Conservation (phyloP, 169 alveolate species). For the Plasmodium chabaudi region DNA sequence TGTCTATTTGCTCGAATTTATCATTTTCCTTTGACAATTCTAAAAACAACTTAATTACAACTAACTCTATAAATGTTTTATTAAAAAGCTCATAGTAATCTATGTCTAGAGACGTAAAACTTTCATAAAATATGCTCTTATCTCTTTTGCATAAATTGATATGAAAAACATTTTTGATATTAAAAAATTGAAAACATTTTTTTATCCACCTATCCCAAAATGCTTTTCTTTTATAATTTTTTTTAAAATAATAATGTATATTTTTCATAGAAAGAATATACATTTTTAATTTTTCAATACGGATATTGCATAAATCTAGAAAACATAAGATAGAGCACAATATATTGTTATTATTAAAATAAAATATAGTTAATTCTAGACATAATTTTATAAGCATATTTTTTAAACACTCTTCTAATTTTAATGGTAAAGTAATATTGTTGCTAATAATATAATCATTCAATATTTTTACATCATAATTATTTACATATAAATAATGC, state of each 20-base stretch:
- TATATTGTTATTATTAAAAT: constrained; percentile 36
- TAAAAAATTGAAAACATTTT: constrained; percentile 24
- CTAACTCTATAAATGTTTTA: constrained; percentile 26
- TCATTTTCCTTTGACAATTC: constrained; percentile 21
- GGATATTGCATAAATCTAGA: constrained; percentile 46
- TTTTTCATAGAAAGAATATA: constrained; percentile 44
- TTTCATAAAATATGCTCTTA: constrained; percentile 38
- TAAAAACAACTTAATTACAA: constrained; percentile 40
- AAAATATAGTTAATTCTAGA: constrained; percentile 33
- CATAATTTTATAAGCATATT: constrained; percentile 16
- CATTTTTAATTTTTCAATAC: constrained; percentile 51
- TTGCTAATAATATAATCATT: constrained; percentile 38
- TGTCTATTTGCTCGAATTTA: not conserved
- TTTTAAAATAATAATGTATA: constrained; percentile 52
- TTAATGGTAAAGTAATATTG: constrained; percentile 25
- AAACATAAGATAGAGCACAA: constrained; percentile 45
- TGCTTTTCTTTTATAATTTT: constrained; percentile 25
- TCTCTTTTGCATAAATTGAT: constrained; percentile 19
- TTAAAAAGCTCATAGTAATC: constrained; percentile 40
- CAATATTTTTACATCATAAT: not conserved
- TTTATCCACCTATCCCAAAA: constrained; percentile 44
- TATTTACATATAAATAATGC: constrained; percentile 27
- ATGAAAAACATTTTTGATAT: constrained; percentile 12
- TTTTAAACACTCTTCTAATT: constrained; percentile 22
- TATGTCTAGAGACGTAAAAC: constrained; percentile 12